Conservation (phyloP, 306 rosid species). For the Malus sieversii region DNA sequence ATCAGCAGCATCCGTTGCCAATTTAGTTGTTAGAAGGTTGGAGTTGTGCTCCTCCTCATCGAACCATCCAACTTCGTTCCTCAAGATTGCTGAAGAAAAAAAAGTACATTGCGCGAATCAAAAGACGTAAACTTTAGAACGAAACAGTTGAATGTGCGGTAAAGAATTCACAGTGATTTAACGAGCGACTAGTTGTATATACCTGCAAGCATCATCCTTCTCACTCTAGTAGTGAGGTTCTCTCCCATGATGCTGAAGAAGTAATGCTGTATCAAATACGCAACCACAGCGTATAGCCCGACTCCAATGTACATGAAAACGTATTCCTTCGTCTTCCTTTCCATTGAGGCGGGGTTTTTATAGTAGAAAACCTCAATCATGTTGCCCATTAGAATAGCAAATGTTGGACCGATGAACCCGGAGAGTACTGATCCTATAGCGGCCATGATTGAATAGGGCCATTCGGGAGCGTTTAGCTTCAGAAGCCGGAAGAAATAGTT, state of each 20-base stretch:
- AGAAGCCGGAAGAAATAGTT: conserved; percentile 77
- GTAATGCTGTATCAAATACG: conserved; percentile 95
- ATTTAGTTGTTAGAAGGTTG: conserved; percentile 73
- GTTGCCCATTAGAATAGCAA: conserved; percentile 96
- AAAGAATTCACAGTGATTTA: background rate
- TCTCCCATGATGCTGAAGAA: conserved; percentile 98
- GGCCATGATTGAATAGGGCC: conserved; percentile 99
- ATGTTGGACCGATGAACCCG: conserved; percentile 92
- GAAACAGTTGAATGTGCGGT: background rate
- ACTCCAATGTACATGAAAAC: conserved; percentile 93
- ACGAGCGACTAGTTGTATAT: background rate
- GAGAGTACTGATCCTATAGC: conserved; percentile 89
- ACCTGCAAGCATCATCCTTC: conserved; percentile 99
- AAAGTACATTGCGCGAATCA: background rate
- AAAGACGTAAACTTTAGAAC: background rate
- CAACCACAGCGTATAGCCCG: conserved; percentile 87
- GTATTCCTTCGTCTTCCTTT: conserved; percentile 83
- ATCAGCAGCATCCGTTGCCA: conserved; percentile 95
- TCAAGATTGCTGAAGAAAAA: conserved; percentile 52
- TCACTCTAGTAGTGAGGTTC: conserved; percentile 94
- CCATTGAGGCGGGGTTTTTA: conserved; percentile 71
- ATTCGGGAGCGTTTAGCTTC: conserved; percentile 85
- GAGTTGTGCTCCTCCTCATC: conserved; percentile 99
- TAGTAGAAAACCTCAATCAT: conserved; percentile 96
- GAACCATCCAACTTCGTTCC: conserved; percentile 99